Conservation (phyloP, 768 basidiomycete species). For the Crucibulum laeve region DNA sequence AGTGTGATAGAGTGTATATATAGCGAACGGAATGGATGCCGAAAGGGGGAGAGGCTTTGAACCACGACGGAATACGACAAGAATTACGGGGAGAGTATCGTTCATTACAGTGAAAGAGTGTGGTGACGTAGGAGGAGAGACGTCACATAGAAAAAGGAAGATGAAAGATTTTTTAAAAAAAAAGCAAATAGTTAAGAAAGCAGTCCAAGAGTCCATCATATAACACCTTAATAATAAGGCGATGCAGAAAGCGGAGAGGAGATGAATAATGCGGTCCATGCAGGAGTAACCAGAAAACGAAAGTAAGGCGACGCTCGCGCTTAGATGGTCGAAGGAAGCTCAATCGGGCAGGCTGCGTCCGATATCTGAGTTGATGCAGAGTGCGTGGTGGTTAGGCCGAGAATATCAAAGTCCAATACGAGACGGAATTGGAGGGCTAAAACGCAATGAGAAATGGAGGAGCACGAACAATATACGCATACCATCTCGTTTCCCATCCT, state of each 20-base stretch:
- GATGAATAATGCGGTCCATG: no score
- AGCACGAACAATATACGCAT: background rate
- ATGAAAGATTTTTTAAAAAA: background rate
- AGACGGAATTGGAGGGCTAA: slow-evolving; percentile 63
- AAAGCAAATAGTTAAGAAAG: no score
- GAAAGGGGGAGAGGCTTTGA: background rate
- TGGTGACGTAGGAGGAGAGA: no score
- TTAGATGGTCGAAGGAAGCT: slow-evolving; percentile 52
- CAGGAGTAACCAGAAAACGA: no score
- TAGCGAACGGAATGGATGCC: background rate
- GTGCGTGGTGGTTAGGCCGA: slow-evolving; percentile 56
- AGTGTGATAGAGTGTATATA: background rate
- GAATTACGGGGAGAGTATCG: background rate
- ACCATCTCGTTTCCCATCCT: slow-evolving; percentile 51
- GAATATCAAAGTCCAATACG: slow-evolving; percentile 61
- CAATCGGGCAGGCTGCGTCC: slow-evolving; percentile 66
- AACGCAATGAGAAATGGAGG: slow-evolving; percentile 11
- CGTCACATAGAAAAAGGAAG: background rate
- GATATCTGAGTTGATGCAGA: slow-evolving; percentile 52
- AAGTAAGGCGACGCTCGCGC: background rate
- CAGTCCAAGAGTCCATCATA: background rate
- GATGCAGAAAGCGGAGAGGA: no score
- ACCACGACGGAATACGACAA: background rate
- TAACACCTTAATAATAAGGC: background rate
- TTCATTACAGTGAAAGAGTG: background rate